Evolutionary conservation across 139 green algal genomes (phyloP).

Genomic region (Volvox africanus): DNA sequence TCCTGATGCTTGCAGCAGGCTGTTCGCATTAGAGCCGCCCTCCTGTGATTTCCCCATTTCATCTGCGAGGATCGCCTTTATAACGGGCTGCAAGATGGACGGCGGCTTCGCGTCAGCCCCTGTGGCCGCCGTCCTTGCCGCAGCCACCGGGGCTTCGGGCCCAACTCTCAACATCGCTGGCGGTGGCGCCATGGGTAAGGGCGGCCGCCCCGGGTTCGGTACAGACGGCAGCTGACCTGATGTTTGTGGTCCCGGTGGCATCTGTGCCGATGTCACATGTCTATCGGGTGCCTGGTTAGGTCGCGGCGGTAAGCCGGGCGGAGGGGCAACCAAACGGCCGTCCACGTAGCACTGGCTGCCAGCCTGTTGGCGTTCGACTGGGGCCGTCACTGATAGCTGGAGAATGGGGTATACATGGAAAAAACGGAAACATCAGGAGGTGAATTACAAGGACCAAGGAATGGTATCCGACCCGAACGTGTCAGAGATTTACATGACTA

Average conservation of each 20-base stretch:
- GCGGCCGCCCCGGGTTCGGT: not conserved
- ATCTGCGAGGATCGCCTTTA: constrained; percentile 6
- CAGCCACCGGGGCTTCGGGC: not conserved
- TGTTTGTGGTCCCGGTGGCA: not conserved
- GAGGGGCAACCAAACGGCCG: not conserved
- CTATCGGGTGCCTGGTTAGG: constrained; percentile 5
- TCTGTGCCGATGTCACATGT: not conserved
- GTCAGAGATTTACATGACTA: too few relatives aligned
- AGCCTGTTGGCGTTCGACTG: not conserved
- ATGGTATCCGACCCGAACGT: too few relatives aligned
- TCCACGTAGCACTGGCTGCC: not conserved
- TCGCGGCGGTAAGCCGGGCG: not conserved
- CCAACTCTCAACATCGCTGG: not conserved
- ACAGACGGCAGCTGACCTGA: not conserved
- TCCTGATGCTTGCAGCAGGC: too few relatives aligned
- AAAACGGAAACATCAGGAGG: too few relatives aligned
- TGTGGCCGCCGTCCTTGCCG: not conserved
- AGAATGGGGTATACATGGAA: not conserved
- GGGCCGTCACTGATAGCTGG: not conserved
- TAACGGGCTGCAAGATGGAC: not conserved
- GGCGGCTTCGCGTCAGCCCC: not conserved
- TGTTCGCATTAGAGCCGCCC: not conserved
- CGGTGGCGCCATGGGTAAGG: not conserved
- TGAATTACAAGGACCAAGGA: too few relatives aligned
- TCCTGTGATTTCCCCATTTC: not conserved